Conservation (phyloP, 2,329 filamentous ascomycete species). For the Alternaria alternata region DNA sequence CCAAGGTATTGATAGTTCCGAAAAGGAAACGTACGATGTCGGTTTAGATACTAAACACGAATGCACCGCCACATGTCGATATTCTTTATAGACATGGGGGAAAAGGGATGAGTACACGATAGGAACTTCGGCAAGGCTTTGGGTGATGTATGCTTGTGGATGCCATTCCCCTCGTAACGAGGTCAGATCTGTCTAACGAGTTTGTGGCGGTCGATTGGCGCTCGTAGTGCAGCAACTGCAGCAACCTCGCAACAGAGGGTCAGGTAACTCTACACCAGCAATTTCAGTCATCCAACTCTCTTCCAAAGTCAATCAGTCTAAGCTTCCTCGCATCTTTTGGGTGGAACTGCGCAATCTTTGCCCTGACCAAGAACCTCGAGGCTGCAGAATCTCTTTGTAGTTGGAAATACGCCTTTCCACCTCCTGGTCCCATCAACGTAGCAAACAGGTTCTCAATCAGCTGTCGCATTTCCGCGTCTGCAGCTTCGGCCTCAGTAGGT, state of each 20-base stretch:
- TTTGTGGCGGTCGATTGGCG: not conserved
- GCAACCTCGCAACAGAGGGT: not conserved
- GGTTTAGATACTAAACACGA: not conserved
- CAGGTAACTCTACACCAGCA: not conserved
- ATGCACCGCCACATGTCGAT: slow-evolving; percentile 18
- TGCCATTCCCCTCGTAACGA: not conserved
- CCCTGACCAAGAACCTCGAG: slow-evolving; percentile 62
- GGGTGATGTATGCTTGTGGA: not conserved
- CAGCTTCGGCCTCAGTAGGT: slow-evolving; percentile 57
- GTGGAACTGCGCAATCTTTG: slow-evolving; percentile 65
- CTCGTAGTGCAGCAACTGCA: not conserved
- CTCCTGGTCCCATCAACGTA: slow-evolving; percentile 46
- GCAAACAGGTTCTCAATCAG: slow-evolving; percentile 59
- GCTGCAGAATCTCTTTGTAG: slow-evolving; percentile 61
- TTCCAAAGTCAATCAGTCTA: slow-evolving; percentile 63
- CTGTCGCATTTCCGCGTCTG: slow-evolving; percentile 57
- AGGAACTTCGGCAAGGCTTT: slow-evolving; percentile 1
- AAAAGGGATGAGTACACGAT: not conserved
- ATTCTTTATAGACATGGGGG: not conserved
- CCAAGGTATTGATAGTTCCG: slow-evolving; percentile 7
- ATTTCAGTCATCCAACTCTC: slow-evolving; percentile 48
- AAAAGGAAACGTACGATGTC: slow-evolving; percentile 6
- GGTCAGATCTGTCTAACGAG: not conserved
- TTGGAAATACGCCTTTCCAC: slow-evolving; percentile 57
- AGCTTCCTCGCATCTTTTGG: slow-evolving; percentile 62